Evolutionary conservation across 2,329 filamentous ascomycete species (phyloP).

Genomic region (Alternaria rosae): DNA sequence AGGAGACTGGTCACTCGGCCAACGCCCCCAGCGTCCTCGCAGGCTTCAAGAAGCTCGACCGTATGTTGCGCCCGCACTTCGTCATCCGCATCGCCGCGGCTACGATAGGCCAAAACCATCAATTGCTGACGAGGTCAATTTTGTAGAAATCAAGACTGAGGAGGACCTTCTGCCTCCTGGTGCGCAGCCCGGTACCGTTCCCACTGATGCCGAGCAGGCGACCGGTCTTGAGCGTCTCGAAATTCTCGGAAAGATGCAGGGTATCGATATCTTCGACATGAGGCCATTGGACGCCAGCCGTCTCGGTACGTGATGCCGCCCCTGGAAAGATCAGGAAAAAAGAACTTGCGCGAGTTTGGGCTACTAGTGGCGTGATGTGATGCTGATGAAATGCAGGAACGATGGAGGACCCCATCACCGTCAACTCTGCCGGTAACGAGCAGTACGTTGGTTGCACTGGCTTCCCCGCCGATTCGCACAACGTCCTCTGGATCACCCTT

Average conservation of each 20-base stretch:
- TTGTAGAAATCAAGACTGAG: constrained; percentile 78
- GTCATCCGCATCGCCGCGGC: constrained; percentile 6
- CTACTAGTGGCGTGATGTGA: constrained; percentile 9
- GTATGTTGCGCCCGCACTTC: constrained; percentile 42
- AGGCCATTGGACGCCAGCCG: constrained; percentile 90
- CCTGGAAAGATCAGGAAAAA: neutral
- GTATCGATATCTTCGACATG: constrained; percentile 98
- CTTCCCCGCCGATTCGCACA: constrained; percentile 88
- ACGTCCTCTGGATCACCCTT: constrained; percentile 87
- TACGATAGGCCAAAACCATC: constrained; percentile 10
- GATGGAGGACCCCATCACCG: constrained; percentile 82
- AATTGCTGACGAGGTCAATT: constrained; percentile 37
- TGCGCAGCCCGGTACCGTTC: constrained; percentile 80
- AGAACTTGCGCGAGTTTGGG: neutral
- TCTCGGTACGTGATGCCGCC: constrained; percentile 66
- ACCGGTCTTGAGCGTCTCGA: constrained; percentile 98
- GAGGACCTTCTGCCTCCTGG: constrained; percentile 88
- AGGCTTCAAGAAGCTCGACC: constrained; percentile 56
- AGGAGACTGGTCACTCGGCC: constrained; percentile 44
- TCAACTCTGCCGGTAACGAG: constrained; percentile 93
- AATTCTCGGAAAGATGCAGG: constrained; percentile 99
- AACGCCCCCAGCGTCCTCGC: constrained; percentile 33
- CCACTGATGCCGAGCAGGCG: constrained; percentile 92
- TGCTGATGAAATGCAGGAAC: constrained; percentile 67
- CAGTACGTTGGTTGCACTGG: constrained; percentile 98